Base-by-base conservation (phyloP, 371 early-diverging fungal species). In the Mortierella sp. region DNA sequence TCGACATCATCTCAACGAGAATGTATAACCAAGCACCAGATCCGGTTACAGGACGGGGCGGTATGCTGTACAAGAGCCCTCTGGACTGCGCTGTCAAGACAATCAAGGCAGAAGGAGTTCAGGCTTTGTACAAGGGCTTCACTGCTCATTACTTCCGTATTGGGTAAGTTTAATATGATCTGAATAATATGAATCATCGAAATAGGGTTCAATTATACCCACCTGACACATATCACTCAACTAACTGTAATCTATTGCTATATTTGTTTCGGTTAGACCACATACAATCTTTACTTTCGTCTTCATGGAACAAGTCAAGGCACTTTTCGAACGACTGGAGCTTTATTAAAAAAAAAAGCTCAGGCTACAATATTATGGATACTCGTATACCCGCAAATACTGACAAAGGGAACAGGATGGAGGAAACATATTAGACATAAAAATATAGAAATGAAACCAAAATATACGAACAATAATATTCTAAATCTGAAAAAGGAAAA, bases 271-370 rank as follows among this genome's bases (percentile, higher is more conserved):
- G 42, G 59, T 31, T 84, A 93, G 95, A 23, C 98, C 98, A 22
- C 98, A 98, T 77, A 98, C 98, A 8, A 90, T 96, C 32, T 88
- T 96, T 26, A 97, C 95, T 81, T 95, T 98, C 85, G 93, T 97
- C 23, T 97, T 98, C 83, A 86, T 97, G 88, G 96, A 95, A 68
- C 94, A 94, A 81, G 83, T 94, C 35, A 76, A 67, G 67, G 47
- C 42, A 15, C 23, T 70, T 17, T 76, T 76, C 26, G 67, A 63
- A n/a, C 66, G 63, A 51, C 47, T 76, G 3, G 42, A 57, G 0
- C 43, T 65, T 12, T 61, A 72, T 57, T 60, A 35, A 23, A 28
- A 42, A 12, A 42, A 23, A 12, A 40, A 26, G n/a, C n/a, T n/a
- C n/a, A n/a, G n/a, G n/a, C n/a, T n/a, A n/a, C n/a, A n/a, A n/a